Conservation (phyloP, 2,329 filamentous ascomycete genomes). For the Biscogniauxia sp. region DNA sequence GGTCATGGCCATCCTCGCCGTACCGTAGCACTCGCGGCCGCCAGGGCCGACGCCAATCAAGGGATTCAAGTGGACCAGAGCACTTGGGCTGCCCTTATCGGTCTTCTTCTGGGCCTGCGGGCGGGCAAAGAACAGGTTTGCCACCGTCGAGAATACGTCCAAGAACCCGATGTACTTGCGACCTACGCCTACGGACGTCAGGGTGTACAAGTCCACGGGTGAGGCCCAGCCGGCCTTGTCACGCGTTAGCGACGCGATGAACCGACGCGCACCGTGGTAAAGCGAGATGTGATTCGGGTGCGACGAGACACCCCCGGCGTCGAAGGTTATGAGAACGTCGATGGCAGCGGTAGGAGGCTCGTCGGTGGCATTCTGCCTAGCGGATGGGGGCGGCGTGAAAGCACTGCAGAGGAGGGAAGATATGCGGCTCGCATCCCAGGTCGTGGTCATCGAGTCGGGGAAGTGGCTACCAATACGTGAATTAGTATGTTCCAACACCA, state of each 20-base stretch:
- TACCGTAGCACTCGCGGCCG: slow-evolving; percentile 47
- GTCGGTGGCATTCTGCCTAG: slow-evolving; percentile 26
- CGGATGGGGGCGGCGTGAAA: slow-evolving; percentile 66
- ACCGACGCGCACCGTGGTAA: slow-evolving; percentile 75
- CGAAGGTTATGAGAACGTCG: slow-evolving; percentile 88
- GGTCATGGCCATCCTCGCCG: slow-evolving; percentile 84
- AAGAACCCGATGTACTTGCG: slow-evolving; percentile 81
- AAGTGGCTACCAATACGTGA: slow-evolving; percentile 54
- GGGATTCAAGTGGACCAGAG: slow-evolving; percentile 70
- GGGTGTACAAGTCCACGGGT: slow-evolving; percentile 82
- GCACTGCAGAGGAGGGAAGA: slow-evolving; percentile 66
- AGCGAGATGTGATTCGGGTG: slow-evolving; percentile 95
- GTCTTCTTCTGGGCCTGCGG: slow-evolving; percentile 16
- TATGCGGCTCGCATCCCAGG: slow-evolving; percentile 72
- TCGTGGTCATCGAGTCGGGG: slow-evolving; percentile 81
- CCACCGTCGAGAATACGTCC: slow-evolving; percentile 71
- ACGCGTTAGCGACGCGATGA: slow-evolving; percentile 65
- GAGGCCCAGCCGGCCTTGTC: slow-evolving; percentile 62
- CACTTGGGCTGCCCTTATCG: slow-evolving; percentile 49
- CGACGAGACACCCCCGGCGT: slow-evolving; percentile 73
- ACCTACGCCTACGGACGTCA: slow-evolving; percentile 67
- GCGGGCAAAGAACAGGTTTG: slow-evolving; percentile 47
- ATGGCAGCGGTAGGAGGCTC: slow-evolving; percentile 53
- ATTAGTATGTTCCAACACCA: neutral
- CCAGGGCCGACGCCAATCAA: slow-evolving; percentile 44